These are phyloP conservation scores for Pythium utonaiense DNA, from an alignment of 352 stramenopile species.

Conservation along the genomic window DNA sequence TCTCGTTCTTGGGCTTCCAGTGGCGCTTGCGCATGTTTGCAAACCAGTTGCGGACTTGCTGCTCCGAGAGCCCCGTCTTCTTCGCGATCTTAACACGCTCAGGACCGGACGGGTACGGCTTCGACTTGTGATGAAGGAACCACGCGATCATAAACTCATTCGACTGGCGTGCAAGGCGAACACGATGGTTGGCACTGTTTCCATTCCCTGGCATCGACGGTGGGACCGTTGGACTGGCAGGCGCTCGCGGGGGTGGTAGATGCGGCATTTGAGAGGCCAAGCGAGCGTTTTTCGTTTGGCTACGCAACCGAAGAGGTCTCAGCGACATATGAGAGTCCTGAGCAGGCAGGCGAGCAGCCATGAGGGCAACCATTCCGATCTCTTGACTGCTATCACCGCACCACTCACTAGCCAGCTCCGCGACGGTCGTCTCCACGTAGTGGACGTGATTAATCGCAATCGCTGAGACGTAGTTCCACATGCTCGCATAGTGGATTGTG, in stretches of 20 bases:
- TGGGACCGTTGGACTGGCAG: not conserved
- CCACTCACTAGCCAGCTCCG: slow-evolving; percentile 14
- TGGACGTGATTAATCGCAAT: slow-evolving; percentile 41
- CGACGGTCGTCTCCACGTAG: slow-evolving; percentile 29
- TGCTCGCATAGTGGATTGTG: slow-evolving; percentile 43
- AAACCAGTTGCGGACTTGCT: slow-evolving; percentile 88
- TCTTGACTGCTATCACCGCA: not conserved
- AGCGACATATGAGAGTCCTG: not conserved
- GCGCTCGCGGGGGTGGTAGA: not conserved
- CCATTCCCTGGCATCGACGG: not conserved
- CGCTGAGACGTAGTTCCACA: slow-evolving; percentile 51
- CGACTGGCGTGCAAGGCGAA: slow-evolving; percentile 61
- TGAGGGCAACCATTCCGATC: not conserved
- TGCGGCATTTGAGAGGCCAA: not conserved
- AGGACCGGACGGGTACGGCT: slow-evolving; percentile 67
- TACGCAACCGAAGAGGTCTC: slow-evolving; percentile 22
- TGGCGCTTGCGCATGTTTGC: slow-evolving; percentile 88
- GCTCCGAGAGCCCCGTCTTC: slow-evolving; percentile 64
- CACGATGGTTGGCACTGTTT: slow-evolving; percentile 28
- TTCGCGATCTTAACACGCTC: slow-evolving; percentile 69
- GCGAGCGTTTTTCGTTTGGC: not conserved
- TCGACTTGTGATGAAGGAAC: slow-evolving; percentile 84
- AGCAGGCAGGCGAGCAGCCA: not conserved
- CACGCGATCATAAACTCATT: slow-evolving; percentile 86
- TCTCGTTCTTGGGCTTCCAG: slow-evolving; percentile 67